Base-by-base conservation (phyloP, 345 rosid species). In the Rubroshorea leprosula region DNA sequence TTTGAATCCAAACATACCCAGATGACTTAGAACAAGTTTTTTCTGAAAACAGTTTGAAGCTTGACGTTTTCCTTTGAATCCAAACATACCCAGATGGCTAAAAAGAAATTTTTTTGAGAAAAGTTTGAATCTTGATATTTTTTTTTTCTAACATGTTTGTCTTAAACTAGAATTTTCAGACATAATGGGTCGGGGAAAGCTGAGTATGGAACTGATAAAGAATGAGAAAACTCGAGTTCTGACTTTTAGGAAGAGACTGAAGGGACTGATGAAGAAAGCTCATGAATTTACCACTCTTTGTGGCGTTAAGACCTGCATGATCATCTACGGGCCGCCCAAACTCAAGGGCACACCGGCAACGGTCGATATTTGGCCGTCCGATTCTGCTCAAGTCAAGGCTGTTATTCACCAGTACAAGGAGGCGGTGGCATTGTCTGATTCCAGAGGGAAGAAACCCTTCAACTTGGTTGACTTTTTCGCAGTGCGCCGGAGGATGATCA, bases 171-270 rank as follows among this genome's bases (percentile, higher is more conserved):
- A n/a, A 35, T 35, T 35, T 35, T 35, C 41, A 35, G 41, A 8
- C 41, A 35, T 35, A 1, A 76, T 76, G 80, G 80, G 74, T 14
- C 71, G 80, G 1, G 74, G 76, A 10, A 76, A 66, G 43, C 41
- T 72, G 27, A 59, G 49, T 11, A 45, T 72, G 38, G 70, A 76
- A 5, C 59, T 72, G 23, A 72, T 76, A 21, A 7, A 38, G 14
- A 66, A 76, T 5, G 80, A 69, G 23, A 72, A 45, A 18, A 51
- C 74, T 14, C 74, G 77, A 0, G 47, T 29, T 72, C 29, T 54
- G 16, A 72, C 75, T 0, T 72, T 53, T 14, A 60, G 72, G 31
- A 76, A 66, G 49, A 51, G 75, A 45, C 69, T 72, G 53, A 72
- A 63, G 31, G 77, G 80, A 5, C 48, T 76, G 54, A 35, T 35